Percentiles rank a stretch among this genome's conserved stretches.
phyloP scores from a whole-genome alignment of 1,284 basidiomycete species.

The Naganishia albida region DNA sequence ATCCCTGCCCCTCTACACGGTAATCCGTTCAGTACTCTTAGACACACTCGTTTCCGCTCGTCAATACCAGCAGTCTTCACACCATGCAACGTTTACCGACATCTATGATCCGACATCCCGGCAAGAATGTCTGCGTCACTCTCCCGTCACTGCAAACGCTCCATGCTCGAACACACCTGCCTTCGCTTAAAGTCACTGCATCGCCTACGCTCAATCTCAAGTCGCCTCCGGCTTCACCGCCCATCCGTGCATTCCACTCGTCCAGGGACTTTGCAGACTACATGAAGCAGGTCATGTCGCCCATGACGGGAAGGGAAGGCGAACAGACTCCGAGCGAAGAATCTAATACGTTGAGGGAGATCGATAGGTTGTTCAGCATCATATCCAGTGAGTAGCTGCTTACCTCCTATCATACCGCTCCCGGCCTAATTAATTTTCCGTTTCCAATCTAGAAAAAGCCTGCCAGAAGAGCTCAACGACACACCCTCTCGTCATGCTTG shows the following conservation, averaged over 20 bases:
- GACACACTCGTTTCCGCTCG: background rate
- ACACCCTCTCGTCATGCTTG: constrained; percentile 50
- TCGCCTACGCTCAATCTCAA: background rate
- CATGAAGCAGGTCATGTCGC: constrained; percentile 25
- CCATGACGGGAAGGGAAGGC: constrained; percentile 17
- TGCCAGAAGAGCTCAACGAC: constrained; percentile 37
- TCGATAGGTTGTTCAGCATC: constrained; percentile 49
- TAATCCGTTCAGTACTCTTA: no score
- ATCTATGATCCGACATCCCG: background rate
- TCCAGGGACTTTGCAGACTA: constrained; percentile 17
- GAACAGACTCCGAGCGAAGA: constrained; percentile 24
- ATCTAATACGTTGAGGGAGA: constrained; percentile 43
- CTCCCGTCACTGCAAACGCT: background rate
- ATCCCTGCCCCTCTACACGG: no score
- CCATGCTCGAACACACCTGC: background rate
- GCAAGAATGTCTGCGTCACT: background rate
- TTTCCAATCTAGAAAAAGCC: constrained; percentile 5
- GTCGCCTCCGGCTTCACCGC: background rate
- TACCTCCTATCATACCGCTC: background rate
- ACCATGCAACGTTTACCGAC: background rate
- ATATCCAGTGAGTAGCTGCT: constrained; percentile 45
- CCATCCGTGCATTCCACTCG: constrained; percentile 8
- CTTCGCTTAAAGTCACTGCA: background rate
- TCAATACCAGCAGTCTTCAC: background rate
- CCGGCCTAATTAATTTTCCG: background rate